Percentiles rank a stretch among this genome's conserved stretches.
Evolutionary conservation across 1,284 basidiomycete species (phyloP).

Genomic region (Cryptococcus deneoformans): DNA sequence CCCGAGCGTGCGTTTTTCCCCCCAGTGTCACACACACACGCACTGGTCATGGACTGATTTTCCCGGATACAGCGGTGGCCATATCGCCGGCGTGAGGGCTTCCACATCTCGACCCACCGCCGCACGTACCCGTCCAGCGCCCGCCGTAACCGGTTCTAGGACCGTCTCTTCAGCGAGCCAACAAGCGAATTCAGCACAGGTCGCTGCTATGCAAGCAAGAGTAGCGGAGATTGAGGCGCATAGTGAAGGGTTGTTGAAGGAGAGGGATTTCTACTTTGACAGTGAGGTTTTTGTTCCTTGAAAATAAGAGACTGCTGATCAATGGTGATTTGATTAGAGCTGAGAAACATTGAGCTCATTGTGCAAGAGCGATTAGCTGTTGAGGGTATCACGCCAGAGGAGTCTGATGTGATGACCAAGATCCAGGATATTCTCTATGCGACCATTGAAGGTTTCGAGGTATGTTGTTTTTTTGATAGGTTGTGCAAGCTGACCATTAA

Average conservation of each 20-base stretch:
- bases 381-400: conserved; percentile 60
- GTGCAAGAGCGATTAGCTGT: conserved; percentile 70
- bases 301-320: not conserved
- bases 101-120: conserved; percentile 4
- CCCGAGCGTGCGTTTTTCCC: conserved; percentile 33
- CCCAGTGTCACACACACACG: too few species aligned
- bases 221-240: conserved; percentile 78
- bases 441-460: conserved; percentile 85
- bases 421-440: conserved; percentile 94
- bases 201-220: conserved; percentile 67
- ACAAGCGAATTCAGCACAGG: conserved; percentile 37
- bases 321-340: too few species aligned
- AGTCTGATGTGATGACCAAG: conserved; percentile 68
- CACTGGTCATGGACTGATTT: too few species aligned
- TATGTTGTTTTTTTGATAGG: conserved; percentile 50
- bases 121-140: conserved; percentile 12
- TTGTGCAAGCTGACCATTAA: too few species aligned
- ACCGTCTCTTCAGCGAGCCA: conserved; percentile 18
- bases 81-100: not conserved
- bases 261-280: conserved; percentile 97
- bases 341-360: conserved; percentile 93
- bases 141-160: conserved; percentile 7
- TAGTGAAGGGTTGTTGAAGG: conserved; percentile 87
- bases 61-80: too few species aligned
- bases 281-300: conserved; percentile 61